Evolutionary conservation across 1,284 basidiomycete species (phyloP).

Genomic region (Sanguinoderma infundibulare): DNA sequence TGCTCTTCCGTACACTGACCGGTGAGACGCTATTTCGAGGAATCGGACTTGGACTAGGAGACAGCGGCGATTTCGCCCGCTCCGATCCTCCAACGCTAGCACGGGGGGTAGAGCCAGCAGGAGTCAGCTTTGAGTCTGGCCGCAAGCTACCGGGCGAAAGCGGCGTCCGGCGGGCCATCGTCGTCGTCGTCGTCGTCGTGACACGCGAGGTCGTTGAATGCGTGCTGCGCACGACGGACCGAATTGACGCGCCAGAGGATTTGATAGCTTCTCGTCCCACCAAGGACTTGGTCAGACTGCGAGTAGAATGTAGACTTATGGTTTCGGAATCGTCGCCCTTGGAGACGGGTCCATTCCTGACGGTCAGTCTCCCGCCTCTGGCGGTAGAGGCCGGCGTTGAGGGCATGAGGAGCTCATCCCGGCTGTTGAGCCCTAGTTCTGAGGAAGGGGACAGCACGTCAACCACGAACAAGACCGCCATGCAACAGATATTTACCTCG

Average conservation of each 20-base stretch:
- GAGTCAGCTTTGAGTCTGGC: constrained; percentile 73
- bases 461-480: neutral
- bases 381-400: constrained; percentile 25
- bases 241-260: constrained; percentile 46
- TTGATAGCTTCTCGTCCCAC: constrained; percentile 31
- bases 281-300: constrained; percentile 49
- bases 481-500: constrained; percentile 63
- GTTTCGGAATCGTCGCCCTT: constrained; percentile 45
- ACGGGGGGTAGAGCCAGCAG: constrained; percentile 29
- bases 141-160: constrained; percentile 39
- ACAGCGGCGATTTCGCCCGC: constrained; percentile 18
- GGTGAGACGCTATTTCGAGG: constrained; percentile 23
- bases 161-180: constrained; percentile 31
- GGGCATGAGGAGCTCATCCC: constrained; percentile 68
- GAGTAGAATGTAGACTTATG: constrained; percentile 55
- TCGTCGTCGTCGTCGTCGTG: constrained; percentile 31
- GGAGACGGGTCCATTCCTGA: constrained; percentile 23
- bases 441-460: neutral
- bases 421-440: constrained; percentile 78
- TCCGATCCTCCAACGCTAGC: constrained; percentile 23
- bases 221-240: constrained; percentile 50
- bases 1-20: constrained; percentile 22
- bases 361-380: constrained; percentile 22
- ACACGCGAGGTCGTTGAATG: constrained; percentile 37
- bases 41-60: constrained; percentile 19